Conservation (phyloP, 768 basidiomycete genomes). For the Auriculariales sp. region DNA sequence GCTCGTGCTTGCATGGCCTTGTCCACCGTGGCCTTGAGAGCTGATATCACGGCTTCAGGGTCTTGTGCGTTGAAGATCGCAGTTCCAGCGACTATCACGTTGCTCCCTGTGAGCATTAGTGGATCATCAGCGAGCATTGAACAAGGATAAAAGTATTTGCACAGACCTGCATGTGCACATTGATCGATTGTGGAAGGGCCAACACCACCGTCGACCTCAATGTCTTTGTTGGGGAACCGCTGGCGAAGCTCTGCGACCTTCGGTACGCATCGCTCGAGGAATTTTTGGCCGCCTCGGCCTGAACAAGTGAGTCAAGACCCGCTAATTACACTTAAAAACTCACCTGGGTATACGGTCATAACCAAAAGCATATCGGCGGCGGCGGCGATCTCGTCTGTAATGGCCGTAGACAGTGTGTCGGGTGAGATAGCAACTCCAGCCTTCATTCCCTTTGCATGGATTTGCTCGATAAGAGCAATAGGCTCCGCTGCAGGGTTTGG, state of each 20-base stretch:
- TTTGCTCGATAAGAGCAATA: conserved; percentile 59
- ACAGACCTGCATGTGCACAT: conserved; percentile 78
- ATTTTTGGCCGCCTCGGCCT: conserved; percentile 94
- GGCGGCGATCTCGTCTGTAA: conserved; percentile 72
- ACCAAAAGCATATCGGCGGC: conserved; percentile 91
- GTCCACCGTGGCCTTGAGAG: conserved; percentile 56
- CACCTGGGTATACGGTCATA: conserved; percentile 95
- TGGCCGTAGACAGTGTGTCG: conserved; percentile 76
- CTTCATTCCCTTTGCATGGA: conserved; percentile 76
- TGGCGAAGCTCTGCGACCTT: conserved; percentile 84
- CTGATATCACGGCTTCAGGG: conserved; percentile 62
- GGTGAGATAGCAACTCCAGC: conserved; percentile 96
- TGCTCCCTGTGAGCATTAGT: conserved; percentile 61
- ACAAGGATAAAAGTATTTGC: conserved; percentile 6
- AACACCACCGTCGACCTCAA: conserved; percentile 98
- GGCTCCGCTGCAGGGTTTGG: conserved; percentile 41
- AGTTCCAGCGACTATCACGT: conserved; percentile 96
- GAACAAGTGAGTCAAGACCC: conserved; percentile 1
- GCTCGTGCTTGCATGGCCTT: conserved; percentile 34
- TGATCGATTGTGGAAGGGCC: conserved; percentile 74
- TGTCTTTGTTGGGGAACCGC: conserved; percentile 87
- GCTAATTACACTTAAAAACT: conserved; percentile 1
- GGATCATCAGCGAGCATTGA: background rate
- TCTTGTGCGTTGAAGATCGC: conserved; percentile 78
- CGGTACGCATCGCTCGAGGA: conserved; percentile 80